phyloP scores from a whole-genome alignment of 169 alveolate genomes.

The Plasmodium berghei region DNA sequence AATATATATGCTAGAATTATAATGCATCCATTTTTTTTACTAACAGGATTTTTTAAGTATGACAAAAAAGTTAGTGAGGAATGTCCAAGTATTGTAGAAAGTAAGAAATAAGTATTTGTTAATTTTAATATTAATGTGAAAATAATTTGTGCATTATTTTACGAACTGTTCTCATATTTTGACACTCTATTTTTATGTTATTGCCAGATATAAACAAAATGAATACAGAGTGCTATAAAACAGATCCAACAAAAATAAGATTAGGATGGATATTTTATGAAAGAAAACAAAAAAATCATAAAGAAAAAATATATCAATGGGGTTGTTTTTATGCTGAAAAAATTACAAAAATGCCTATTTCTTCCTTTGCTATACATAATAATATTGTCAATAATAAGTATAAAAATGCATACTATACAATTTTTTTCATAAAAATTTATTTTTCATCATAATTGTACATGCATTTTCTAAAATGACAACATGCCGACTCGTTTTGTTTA shows the following conservation, averaged over 20 bases:
- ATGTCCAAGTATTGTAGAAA: slow-evolving; percentile 36
- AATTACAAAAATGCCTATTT: slow-evolving; percentile 1
- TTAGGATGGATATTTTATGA: slow-evolving; percentile 78
- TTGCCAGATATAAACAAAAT: slow-evolving; percentile 10
- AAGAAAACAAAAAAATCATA: slow-evolving; percentile 37
- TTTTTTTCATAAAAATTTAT: too few species aligned
- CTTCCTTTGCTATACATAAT: slow-evolving; percentile 33
- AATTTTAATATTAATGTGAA: neutral
- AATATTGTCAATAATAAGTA: too few species aligned
- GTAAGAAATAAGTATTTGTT: neutral
- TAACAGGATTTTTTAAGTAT: slow-evolving; percentile 26
- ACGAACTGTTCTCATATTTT: neutral
- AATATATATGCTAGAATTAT: neutral
- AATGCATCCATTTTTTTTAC: neutral
- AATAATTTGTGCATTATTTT: too few species aligned
- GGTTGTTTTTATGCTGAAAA: slow-evolving; percentile 46
- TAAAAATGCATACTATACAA: too few species aligned
- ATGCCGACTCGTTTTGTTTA: too few species aligned
- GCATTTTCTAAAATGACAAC: too few species aligned
- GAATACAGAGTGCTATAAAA: slow-evolving; percentile 25
- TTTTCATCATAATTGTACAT: too few species aligned
- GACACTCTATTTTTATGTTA: neutral
- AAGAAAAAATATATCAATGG: slow-evolving; percentile 47
- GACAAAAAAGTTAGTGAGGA: slow-evolving; percentile 4
- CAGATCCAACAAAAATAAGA: slow-evolving; percentile 70